phyloP scores from a whole-genome alignment of 2,329 filamentous ascomycete genomes.

The Emericellopsis atlantica region DNA sequence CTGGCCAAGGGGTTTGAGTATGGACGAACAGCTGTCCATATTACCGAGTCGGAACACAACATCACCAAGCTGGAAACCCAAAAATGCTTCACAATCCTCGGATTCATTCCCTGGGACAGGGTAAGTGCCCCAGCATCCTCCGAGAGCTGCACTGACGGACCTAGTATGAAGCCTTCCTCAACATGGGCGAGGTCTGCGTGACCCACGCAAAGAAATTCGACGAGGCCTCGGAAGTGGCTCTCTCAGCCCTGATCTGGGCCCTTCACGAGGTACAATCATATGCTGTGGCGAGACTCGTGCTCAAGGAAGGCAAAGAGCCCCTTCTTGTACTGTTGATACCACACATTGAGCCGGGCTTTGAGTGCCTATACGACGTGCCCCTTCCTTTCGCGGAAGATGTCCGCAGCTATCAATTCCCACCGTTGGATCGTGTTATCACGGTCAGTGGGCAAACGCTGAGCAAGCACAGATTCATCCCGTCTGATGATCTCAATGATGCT shows the following conservation, averaged over 20 bases:
- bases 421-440: slow-evolving; percentile 76
- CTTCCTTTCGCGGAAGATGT: slow-evolving; percentile 91
- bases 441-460: slow-evolving; percentile 70
- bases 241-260: slow-evolving; percentile 83
- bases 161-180: slow-evolving; percentile 72
- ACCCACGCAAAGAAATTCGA: slow-evolving; percentile 69
- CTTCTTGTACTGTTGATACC: slow-evolving; percentile 68
- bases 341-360: slow-evolving; percentile 62
- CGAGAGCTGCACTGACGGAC: slow-evolving; percentile 2
- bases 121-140: slow-evolving; percentile 26
- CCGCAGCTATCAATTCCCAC: slow-evolving; percentile 80
- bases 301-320: slow-evolving; percentile 73
- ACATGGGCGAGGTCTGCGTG: slow-evolving; percentile 69
- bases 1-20: slow-evolving; percentile 93
- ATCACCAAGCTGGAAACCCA: slow-evolving; percentile 76
- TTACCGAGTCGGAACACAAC: slow-evolving; percentile 74
- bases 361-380: slow-evolving; percentile 81
- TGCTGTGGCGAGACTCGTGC: slow-evolving; percentile 73
- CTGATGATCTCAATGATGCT: slow-evolving; percentile 56
- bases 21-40: slow-evolving; percentile 80
- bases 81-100: slow-evolving; percentile 68
- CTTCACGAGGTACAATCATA: slow-evolving; percentile 76
- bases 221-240: slow-evolving; percentile 67
- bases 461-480: slow-evolving; percentile 75
- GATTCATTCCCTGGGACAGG: slow-evolving; percentile 65